Percentiles rank a stretch among this genome's conserved stretches.
These are phyloP conservation scores for Sporisorium exsertum DNA, from an alignment of 1,284 basidiomycete species.

Conservation along the genomic window DNA sequence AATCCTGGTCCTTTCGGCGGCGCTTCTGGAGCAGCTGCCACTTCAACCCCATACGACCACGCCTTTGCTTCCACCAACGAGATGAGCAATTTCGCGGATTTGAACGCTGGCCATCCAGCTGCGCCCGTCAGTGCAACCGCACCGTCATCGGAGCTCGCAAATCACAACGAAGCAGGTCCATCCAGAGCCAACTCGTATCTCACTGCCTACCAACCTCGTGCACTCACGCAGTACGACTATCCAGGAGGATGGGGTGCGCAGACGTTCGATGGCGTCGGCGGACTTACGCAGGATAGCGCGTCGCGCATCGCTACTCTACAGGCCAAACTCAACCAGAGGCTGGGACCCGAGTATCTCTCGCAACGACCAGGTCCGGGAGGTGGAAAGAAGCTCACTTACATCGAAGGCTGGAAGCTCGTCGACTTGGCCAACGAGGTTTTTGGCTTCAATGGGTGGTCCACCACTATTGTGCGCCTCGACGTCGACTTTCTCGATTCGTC, in stretches of 20 bases:
- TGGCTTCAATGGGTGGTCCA: slow-evolving; percentile 97
- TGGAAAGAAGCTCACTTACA: slow-evolving; percentile 84
- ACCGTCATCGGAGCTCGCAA: not conserved
- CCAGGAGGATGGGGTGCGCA: slow-evolving; percentile 53
- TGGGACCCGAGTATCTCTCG: slow-evolving; percentile 93
- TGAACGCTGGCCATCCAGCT: slow-evolving; percentile 20
- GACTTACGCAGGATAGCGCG: slow-evolving; percentile 54
- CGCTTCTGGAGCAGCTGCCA: slow-evolving; percentile 9
- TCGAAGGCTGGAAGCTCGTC: slow-evolving; percentile 88
- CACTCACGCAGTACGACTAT: slow-evolving; percentile 47
- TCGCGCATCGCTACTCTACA: slow-evolving; percentile 77
- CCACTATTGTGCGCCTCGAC: slow-evolving; percentile 81
- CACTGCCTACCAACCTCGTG: slow-evolving; percentile 18
- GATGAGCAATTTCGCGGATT: slow-evolving; percentile 31
- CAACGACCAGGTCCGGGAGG: slow-evolving; percentile 85
- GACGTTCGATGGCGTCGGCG: slow-evolving; percentile 26
- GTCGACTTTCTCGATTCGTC: slow-evolving; percentile 75
- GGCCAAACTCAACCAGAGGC: slow-evolving; percentile 83
- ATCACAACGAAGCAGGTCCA: slow-evolving; percentile 4
- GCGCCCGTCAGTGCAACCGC: slow-evolving; percentile 1
- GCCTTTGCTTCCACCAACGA: slow-evolving; percentile 15
- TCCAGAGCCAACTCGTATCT: not conserved
- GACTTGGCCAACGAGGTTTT: slow-evolving; percentile 93
- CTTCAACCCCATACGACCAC: not conserved
- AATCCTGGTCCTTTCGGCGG: slow-evolving; percentile 45